Percentiles rank a stretch among this genome's conserved stretches.
phyloP scores from a whole-genome alignment of 2,329 filamentous ascomycete species.

The Verticillium alfalfae region DNA sequence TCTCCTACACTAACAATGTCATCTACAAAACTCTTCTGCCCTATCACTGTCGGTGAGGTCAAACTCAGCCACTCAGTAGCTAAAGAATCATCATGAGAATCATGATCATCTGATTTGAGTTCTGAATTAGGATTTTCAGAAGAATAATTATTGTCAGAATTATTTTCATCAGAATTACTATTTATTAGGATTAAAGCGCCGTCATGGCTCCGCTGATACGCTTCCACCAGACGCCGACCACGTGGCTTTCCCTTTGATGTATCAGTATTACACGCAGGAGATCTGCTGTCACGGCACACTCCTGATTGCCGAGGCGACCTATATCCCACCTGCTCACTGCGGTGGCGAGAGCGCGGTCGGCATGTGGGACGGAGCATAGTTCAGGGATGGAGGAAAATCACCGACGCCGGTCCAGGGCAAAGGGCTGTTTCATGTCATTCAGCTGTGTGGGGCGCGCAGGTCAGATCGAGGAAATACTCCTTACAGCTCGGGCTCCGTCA shows the following conservation, averaged over 20 bases:
- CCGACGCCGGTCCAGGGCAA: constrained; percentile 57
- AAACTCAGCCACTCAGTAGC: constrained; percentile 15
- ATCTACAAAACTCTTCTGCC: constrained; percentile 7
- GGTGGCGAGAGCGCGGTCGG: constrained; percentile 43
- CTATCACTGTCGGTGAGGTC: constrained; percentile 12
- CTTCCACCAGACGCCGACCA: constrained; percentile 12
- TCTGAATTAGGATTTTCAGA: no score
- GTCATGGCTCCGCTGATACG: constrained; percentile 16
- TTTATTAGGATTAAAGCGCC: no score
- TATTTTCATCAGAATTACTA: no score
- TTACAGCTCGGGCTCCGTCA: constrained; percentile 14
- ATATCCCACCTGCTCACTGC: constrained; percentile 20
- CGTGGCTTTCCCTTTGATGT: constrained; percentile 15
- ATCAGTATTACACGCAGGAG: constrained; percentile 39
- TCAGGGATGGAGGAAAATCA: constrained; percentile 53
- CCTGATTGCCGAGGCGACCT: constrained; percentile 39
- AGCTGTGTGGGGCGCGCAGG: constrained; percentile 59
- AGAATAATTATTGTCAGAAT: no score
- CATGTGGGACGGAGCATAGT: constrained; percentile 51
- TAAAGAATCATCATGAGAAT: no score
- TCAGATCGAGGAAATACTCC: constrained; percentile 19
- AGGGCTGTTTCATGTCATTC: constrained; percentile 56
- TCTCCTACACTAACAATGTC: not conserved
- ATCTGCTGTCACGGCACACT: constrained; percentile 34
- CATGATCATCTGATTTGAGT: no score